These are phyloP conservation scores for Ogataea nitratoaversa DNA, from an alignment of 805 yeast species.

Conservation along the genomic window DNA sequence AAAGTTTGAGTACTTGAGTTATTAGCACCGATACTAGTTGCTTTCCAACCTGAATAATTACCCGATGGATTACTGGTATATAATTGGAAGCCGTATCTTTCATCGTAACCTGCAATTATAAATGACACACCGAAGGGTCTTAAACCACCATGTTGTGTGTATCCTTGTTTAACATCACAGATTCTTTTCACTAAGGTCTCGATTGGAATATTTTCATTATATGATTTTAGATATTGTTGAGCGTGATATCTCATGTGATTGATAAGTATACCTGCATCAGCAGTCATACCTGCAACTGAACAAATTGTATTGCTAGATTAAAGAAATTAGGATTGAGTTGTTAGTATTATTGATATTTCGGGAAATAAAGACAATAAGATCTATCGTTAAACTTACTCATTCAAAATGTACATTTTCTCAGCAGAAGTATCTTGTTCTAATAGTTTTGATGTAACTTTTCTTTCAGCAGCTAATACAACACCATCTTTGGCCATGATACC, in stretches of 20 bases:
- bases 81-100: constrained; percentile 82
- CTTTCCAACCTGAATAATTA: constrained; percentile 97
- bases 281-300: constrained; percentile 97
- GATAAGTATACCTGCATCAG: constrained; percentile 90
- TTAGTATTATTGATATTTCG: neutral
- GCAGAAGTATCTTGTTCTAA: constrained; percentile 91
- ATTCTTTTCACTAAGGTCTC: constrained; percentile 82
- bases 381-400: constrained; percentile 38
- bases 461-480: constrained; percentile 93
- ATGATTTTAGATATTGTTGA: constrained; percentile 78
- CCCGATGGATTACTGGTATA: constrained; percentile 97
- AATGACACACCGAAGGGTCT: constrained; percentile 98
- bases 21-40: constrained; percentile 95
- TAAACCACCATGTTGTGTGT: constrained; percentile 97
- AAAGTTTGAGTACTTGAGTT: constrained; percentile 94
- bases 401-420: constrained; percentile 84
- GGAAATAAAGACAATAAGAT: no score
- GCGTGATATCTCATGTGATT: constrained; percentile 82
- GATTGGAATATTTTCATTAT: constrained; percentile 91
- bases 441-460: constrained; percentile 88
- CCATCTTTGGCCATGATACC: constrained; percentile 79
- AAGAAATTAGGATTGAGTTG: neutral
- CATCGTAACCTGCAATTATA: constrained; percentile 93
- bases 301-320: constrained; percentile 41
- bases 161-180: constrained; percentile 94